phyloP scores from a whole-genome alignment of 345 rosid species.

The Dovyalis caffra region DNA sequence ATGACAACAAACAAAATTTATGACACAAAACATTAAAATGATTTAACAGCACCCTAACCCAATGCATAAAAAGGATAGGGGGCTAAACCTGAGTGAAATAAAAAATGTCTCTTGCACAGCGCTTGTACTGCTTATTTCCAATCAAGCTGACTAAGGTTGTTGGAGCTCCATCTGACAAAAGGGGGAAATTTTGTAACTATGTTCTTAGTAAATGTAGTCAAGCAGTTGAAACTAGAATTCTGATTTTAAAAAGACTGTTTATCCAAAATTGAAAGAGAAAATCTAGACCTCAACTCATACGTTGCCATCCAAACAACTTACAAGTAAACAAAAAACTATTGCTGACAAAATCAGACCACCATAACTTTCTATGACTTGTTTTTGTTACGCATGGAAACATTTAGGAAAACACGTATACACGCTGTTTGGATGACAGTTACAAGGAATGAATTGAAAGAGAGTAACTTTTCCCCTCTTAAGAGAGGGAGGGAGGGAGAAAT shows the following conservation, averaged over 20 bases:
- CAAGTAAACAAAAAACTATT: not conserved
- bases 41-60: not conserved
- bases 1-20: not conserved
- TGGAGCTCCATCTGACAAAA: conserved; percentile 84
- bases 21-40: not conserved
- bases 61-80: not conserved
- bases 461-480: not conserved
- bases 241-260: not conserved
- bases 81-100: conserved; percentile 83
- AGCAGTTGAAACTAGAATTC: not conserved
- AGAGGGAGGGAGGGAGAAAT: not conserved
- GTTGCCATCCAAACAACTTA: no score
- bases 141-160: conserved; percentile 84
- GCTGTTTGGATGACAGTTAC: no score
- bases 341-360: not conserved
- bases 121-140: conserved; percentile 84
- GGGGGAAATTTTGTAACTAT: not conserved
- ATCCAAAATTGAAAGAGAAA: not conserved
- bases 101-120: conserved; percentile 90
- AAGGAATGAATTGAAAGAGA: no score
- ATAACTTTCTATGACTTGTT: not conserved
- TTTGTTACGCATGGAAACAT: not conserved
- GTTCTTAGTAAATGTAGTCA: not conserved
- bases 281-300: not conserved
- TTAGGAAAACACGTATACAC: not conserved